Conservation (phyloP, 192 early-diverging fungal genomes). For the Coemansia sp. region DNA sequence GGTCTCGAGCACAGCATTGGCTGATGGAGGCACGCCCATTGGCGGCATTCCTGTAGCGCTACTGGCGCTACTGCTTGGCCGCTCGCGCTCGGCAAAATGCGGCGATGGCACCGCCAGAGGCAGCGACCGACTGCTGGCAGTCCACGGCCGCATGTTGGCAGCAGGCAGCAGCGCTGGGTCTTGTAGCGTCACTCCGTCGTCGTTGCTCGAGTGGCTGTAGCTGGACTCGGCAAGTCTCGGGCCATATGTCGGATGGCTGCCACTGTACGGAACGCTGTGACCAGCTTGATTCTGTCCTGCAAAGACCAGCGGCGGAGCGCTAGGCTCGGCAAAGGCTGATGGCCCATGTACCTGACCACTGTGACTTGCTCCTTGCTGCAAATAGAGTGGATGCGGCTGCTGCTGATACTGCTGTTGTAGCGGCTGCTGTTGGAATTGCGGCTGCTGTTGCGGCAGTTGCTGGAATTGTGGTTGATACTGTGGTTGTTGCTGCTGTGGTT, state of each 20-base stretch:
- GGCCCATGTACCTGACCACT: neutral
- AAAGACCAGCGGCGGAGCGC: constrained; percentile 1
- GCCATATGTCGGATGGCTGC: constrained; percentile 2
- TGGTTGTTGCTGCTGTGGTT: constrained; percentile 1
- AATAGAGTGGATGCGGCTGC: constrained; percentile 5
- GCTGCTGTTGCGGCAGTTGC: neutral
- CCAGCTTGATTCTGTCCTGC: neutral
- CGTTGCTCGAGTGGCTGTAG: constrained; percentile 35
- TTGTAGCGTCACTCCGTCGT: constrained; percentile 18
- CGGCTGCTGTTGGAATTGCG: neutral
- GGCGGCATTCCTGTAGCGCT: constrained; percentile 40
- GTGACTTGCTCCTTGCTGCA: neutral
- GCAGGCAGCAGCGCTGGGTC: constrained; percentile 12
- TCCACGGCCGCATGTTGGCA: constrained; percentile 41
- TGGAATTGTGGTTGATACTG: neutral
- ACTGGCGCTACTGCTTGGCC: constrained; percentile 43
- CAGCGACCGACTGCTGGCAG: constrained; percentile 43
- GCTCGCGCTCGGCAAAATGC: constrained; percentile 31
- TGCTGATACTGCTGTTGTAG: neutral
- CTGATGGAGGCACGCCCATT: constrained; percentile 31
- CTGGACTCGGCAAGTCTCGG: constrained; percentile 4
- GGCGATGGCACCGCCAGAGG: constrained; percentile 17
- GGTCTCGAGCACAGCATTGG: constrained; percentile 14
- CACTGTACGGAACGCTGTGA: neutral
- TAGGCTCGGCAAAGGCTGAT: constrained; percentile 7